Evolutionary conservation across 208 protist species (phyloP), one percentile per base, ranked within the genome.

Genomic region (Chromosphaera perkinsii): DNA sequence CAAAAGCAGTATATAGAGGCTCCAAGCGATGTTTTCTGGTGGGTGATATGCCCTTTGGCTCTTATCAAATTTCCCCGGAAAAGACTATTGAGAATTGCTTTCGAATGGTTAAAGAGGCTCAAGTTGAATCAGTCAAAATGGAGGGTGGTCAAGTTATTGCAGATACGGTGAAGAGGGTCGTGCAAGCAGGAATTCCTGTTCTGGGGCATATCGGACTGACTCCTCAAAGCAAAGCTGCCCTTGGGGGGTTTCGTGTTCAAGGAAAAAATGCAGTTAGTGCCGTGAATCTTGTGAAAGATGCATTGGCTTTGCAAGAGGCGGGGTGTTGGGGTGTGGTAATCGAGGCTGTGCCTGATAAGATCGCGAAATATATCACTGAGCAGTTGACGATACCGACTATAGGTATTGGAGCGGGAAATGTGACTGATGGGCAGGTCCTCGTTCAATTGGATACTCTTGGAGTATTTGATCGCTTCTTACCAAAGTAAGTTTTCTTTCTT

Each of bases 31-130:
- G 56, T 24, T 82, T 86, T 51, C 52, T 85, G 0, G 73, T 86
- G 36, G 84, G 80, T 32, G 86, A 90, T 55, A 84, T 90, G 81
- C 86, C 86, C 20, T 90, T 90, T 59, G 86, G 86, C 27, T 74
- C 62, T 20, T 89, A 82, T 43, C 52, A 75, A 60, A 42, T 75
- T 9, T 75, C 58, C 3, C 22, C 59, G 7, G 39, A 54, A 0
- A 40, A 74, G 12, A 82, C 85, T 0, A 66, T 88, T 4, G n/a
- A 43, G 20, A 85, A 81, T 65, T 82, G 80, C 7, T 68, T 85
- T n/a, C 48, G 80, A 17, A 69, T 87, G 27, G 37, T 88, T 20
- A 84, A 82, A 54, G 79, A 80, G 56, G 76, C 51, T 33, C n/a
- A 70, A 29, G 75, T 83, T 12, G 49, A 88, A 49, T 72, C 83